Percentiles rank a stretch among this genome's conserved stretches.
Conservation (phyloP, 1,284 basidiomycete genomes). For the Boletellus deceptivus region DNA sequence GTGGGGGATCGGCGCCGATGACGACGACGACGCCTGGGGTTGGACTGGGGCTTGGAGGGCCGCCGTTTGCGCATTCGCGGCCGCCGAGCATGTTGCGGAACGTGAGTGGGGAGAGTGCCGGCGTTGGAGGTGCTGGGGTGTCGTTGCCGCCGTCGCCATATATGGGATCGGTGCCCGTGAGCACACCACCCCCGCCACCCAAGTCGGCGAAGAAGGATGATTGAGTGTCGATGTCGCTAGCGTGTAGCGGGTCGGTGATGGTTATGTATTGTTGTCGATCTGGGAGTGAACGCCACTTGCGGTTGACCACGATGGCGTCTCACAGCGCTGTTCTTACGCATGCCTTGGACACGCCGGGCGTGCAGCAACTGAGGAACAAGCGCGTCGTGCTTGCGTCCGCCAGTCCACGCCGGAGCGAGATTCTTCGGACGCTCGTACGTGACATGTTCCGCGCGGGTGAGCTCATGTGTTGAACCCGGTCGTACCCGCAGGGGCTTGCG, state of each 20-base stretch:
- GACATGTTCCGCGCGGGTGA: no score
- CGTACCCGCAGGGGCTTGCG: slow-evolving; percentile 63
- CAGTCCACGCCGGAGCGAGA: slow-evolving; percentile 83
- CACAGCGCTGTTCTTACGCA: slow-evolving; percentile 55
- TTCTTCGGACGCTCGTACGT: slow-evolving; percentile 76
- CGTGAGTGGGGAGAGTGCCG: slow-evolving; percentile 14
- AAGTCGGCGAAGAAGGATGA: slow-evolving; percentile 44
- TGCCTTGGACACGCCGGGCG: slow-evolving; percentile 69
- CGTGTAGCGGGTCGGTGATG: no score
- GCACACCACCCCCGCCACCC: slow-evolving; percentile 16
- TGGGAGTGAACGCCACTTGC: no score
- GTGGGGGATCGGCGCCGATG: slow-evolving; percentile 21
- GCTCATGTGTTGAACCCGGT: no score
- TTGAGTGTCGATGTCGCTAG: slow-evolving; percentile 20
- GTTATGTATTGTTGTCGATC: no score
- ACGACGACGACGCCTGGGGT: slow-evolving; percentile 31
- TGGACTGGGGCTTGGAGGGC: slow-evolving; percentile 36
- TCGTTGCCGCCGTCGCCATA: slow-evolving; percentile 23
- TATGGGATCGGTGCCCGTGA: slow-evolving; percentile 16
- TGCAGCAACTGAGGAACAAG: slow-evolving; percentile 71
- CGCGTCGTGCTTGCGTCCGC: slow-evolving; percentile 83
- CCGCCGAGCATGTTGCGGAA: slow-evolving; percentile 10
- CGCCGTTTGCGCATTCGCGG: slow-evolving; percentile 26
- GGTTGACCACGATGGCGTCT: slow-evolving; percentile 10
- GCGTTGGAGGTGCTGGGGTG: slow-evolving; percentile 10